phyloP scores from a whole-genome alignment of 2,329 filamentous ascomycete genomes.

The Dactylellina drechsleri region DNA sequence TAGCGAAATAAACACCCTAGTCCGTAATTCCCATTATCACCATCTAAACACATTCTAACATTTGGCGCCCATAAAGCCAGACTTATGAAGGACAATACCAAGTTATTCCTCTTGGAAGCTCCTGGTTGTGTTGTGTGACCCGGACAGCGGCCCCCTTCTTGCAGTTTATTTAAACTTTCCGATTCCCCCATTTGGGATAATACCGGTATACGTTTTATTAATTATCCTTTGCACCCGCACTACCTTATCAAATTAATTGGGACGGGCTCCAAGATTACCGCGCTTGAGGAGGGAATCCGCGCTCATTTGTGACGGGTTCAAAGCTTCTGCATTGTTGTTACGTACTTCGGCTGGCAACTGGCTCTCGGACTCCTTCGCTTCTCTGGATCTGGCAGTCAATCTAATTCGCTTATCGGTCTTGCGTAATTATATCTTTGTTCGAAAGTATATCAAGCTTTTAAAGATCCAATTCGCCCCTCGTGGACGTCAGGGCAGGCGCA shows the following conservation, averaged over 20 bases:
- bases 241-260: conserved; percentile 37
- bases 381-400: conserved; percentile 54
- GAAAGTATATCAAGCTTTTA: neutral
- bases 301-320: conserved; percentile 23
- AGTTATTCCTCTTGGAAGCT: conserved; percentile 27
- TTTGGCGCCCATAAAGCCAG: conserved; percentile 34
- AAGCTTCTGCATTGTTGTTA: conserved; percentile 30
- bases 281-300: conserved; percentile 33
- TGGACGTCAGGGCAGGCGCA: neutral
- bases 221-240: conserved; percentile 32
- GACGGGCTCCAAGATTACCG: conserved; percentile 25
- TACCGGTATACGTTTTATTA: conserved; percentile 39
- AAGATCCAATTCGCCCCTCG: conserved; percentile 29
- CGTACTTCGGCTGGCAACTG: conserved; percentile 18
- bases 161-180: conserved; percentile 53
- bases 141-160: conserved; percentile 15
- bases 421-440: conserved; percentile 44
- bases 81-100: conserved; percentile 40
- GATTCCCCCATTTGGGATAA: conserved; percentile 50
- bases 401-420: conserved; percentile 55
- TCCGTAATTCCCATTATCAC: conserved; percentile 44
- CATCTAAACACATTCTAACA: conserved; percentile 46
- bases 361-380: conserved; percentile 55
- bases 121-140: conserved; percentile 55
- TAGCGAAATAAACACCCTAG: conserved; percentile 54